Percentiles rank a stretch among this genome's conserved stretches.
phyloP scores from a whole-genome alignment of 768 basidiomycete species.

The Kwoniella europaea region DNA sequence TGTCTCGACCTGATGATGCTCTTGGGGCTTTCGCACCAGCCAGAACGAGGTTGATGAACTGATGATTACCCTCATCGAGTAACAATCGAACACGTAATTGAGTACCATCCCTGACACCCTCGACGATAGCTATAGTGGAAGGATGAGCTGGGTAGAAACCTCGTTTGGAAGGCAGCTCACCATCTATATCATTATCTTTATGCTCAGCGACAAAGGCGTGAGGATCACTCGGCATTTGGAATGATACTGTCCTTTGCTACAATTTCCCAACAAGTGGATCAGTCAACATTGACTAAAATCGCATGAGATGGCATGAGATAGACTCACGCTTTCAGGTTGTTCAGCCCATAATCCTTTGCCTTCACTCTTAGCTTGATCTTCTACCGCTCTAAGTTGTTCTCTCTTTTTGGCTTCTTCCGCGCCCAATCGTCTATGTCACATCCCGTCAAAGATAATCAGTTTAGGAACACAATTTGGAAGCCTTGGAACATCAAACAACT shows the following conservation, averaged over 20 bases:
- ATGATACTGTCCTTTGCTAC: constrained; percentile 74
- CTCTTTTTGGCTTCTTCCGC: constrained; percentile 81
- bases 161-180: constrained; percentile 59
- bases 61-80: constrained; percentile 86
- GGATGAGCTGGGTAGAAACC: background rate
- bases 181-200: constrained; percentile 89
- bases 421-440: constrained; percentile 49
- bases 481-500: background rate
- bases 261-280: background rate
- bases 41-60: constrained; percentile 74
- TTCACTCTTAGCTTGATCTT: constrained; percentile 53
- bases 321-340: constrained; percentile 53
- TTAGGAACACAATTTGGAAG: background rate
- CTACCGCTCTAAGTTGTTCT: constrained; percentile 63
- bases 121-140: constrained; percentile 73
- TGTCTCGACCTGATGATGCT: constrained; percentile 49
- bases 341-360: constrained; percentile 76
- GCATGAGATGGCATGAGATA: background rate
- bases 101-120: constrained; percentile 90
- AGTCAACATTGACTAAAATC: background rate
- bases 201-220: constrained; percentile 85
- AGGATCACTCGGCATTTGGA: constrained; percentile 88
- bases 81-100: constrained; percentile 85
- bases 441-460: background rate
- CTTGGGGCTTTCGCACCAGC: constrained; percentile 58